A percentile compares a stretch with the other conserved stretches of the same genome.
Evolutionary conservation across 129 eudicot species (phyloP).

Genomic region (Pittosporum tobira): DNA sequence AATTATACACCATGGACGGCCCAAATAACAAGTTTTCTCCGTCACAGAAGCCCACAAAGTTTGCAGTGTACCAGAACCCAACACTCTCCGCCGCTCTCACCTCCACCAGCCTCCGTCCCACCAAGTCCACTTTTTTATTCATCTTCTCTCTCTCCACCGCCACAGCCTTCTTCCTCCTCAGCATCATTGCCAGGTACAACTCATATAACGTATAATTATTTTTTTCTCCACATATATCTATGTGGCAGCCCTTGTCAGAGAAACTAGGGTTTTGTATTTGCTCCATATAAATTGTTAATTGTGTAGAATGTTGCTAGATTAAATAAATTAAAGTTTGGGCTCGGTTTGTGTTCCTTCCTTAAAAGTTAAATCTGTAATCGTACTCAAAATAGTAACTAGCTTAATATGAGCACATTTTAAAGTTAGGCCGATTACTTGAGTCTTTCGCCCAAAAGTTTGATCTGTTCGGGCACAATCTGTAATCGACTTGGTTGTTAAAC

Average conservation of each 20-base stretch:
- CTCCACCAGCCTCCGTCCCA: constrained; percentile 61
- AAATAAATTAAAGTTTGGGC: no score
- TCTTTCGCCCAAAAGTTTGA: no score
- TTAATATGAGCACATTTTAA: no score
- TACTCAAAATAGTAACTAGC: no score
- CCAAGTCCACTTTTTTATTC: constrained; percentile 42
- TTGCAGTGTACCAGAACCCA: constrained; percentile 74
- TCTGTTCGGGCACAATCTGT: no score
- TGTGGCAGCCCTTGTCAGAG: constrained; percentile 1
- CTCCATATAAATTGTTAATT: background rate
- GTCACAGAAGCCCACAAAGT: constrained; percentile 36
- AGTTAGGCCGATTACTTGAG: no score
- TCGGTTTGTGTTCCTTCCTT: no score
- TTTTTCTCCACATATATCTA: background rate
- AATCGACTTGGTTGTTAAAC: no score
- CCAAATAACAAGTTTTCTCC: constrained; percentile 15
- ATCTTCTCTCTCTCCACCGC: constrained; percentile 52
- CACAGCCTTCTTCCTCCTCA: constrained; percentile 44
- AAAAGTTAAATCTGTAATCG: no score
- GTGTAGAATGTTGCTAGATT: background rate
- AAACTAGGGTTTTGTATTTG: background rate
- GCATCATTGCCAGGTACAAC: constrained; percentile 39
- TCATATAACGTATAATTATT: no score
- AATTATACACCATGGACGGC: background rate
- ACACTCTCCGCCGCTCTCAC: constrained; percentile 83